Conservation (phyloP, 495 filamentous ascomycete species). For the Tuber magnatum region DNA sequence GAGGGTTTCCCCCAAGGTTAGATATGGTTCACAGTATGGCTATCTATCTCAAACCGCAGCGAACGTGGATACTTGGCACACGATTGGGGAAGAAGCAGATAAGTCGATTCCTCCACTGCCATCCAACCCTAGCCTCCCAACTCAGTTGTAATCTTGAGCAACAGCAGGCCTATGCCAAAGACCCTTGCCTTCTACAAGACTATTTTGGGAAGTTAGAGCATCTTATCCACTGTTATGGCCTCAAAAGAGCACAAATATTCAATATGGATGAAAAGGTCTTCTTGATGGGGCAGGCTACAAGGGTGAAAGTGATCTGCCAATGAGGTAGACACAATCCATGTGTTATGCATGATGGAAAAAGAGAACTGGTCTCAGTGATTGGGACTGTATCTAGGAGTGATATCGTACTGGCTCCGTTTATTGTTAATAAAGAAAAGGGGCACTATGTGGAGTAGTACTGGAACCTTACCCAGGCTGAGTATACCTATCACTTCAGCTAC, state of each 20-base stretch:
- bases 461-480: too few species aligned
- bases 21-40: too few species aligned
- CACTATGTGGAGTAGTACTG: too few species aligned
- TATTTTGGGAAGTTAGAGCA: conserved; percentile 9
- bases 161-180: conserved; percentile 10
- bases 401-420: too few species aligned
- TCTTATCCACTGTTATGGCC: background rate
- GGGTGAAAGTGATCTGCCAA: too few species aligned
- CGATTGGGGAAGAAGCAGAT: conserved; percentile 4
- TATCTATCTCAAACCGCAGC: background rate
- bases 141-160: conserved; percentile 7
- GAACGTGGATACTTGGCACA: background rate
- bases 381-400: too few species aligned
- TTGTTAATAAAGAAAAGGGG: too few species aligned
- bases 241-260: conserved; percentile 4
- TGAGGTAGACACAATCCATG: too few species aligned
- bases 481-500: too few species aligned
- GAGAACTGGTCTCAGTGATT: too few species aligned
- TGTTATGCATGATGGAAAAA: too few species aligned
- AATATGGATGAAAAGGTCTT: background rate
- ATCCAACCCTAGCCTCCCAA: conserved; percentile 3
- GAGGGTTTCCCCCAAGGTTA: too few species aligned
- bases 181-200: background rate
- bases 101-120: conserved; percentile 6
- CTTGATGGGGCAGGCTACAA: background rate